phyloP scores from a whole-genome alignment of 2,329 filamentous ascomycete species.

The Ophiocordyceps polyrhachis-furcata region DNA sequence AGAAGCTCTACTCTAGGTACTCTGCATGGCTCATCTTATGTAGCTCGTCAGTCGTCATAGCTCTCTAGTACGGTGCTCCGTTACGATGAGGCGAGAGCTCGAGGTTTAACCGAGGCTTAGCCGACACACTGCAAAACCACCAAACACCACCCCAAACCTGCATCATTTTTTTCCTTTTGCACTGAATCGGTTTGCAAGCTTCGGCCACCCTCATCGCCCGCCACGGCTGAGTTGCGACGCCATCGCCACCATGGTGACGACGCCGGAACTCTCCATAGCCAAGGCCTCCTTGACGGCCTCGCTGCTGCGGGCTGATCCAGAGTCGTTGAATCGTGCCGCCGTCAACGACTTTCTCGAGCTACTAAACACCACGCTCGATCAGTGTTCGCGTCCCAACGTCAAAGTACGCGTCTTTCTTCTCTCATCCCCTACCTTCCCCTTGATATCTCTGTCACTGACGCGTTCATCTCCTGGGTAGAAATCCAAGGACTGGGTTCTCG shows the following conservation, averaged over 20 bases:
- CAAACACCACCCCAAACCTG: background rate
- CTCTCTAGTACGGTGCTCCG: no score
- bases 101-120: background rate
- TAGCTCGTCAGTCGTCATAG: no score
- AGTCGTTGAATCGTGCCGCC: conserved; percentile 45
- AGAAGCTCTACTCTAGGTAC: no score
- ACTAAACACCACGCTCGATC: conserved; percentile 44
- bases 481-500: conserved; percentile 73
- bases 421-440: background rate
- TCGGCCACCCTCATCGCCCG: background rate
- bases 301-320: conserved; percentile 57
- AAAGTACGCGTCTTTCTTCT: conserved; percentile 54
- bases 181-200: background rate
- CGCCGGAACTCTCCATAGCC: conserved; percentile 55
- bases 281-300: conserved; percentile 62
- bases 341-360: conserved; percentile 51
- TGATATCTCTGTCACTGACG: background rate
- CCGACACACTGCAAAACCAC: background rate
- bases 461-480: conserved; percentile 30
- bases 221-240: background rate
- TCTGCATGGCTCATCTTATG: no score
- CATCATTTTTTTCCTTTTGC: background rate
- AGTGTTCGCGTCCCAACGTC: conserved; percentile 65
- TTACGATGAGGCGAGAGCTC: background rate
- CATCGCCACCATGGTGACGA: conserved; percentile 32